Conservation (phyloP, 257 asterid genomes). For the Agastache rugosa region DNA sequence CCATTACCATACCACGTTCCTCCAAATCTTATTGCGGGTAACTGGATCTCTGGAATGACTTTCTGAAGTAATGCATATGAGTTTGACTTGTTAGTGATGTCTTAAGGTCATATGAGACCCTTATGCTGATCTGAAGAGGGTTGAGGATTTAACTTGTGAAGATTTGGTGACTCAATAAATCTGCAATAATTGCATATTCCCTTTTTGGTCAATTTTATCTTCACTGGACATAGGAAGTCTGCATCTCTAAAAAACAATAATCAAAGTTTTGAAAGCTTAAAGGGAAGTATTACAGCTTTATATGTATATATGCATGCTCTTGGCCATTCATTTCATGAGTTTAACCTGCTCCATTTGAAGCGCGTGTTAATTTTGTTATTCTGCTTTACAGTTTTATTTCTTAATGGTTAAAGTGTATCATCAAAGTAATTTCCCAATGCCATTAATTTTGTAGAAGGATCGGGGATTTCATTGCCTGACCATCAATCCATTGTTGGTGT, state of each 20-base stretch:
- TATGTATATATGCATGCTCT: too few relatives aligned
- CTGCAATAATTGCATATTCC: slow-evolving; percentile 20
- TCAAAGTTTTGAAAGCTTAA: slow-evolving; percentile 28
- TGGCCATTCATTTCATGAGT: slow-evolving; percentile 9
- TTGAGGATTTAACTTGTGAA: slow-evolving; percentile 23
- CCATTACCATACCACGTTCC: slow-evolving; percentile 80
- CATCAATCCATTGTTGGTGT: slow-evolving; percentile 85
- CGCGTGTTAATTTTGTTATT: slow-evolving; percentile 9
- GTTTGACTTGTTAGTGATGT: slow-evolving; percentile 28
- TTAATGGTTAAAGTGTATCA: slow-evolving; percentile 21
- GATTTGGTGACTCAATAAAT: slow-evolving; percentile 5
- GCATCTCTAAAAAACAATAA: slow-evolving; percentile 15
- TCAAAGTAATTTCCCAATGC: slow-evolving; percentile 16
- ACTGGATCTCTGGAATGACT: slow-evolving; percentile 38
- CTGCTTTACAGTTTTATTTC: slow-evolving; percentile 10
- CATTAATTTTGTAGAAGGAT: slow-evolving; percentile 65
- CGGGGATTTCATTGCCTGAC: slow-evolving; percentile 68
- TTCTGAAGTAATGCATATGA: slow-evolving; percentile 25
- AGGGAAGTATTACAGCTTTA: slow-evolving; percentile 5
- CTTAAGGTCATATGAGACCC: slow-evolving; percentile 24
- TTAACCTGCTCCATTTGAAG: slow-evolving; percentile 26
- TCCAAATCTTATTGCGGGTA: slow-evolving; percentile 89
- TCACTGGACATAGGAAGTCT: slow-evolving; percentile 6
- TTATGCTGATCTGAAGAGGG: slow-evolving; percentile 20
- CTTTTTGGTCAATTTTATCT: slow-evolving; percentile 1